Conservation (phyloP, 176 grass and related monocot species). For the Rhynchospora pubera region DNA sequence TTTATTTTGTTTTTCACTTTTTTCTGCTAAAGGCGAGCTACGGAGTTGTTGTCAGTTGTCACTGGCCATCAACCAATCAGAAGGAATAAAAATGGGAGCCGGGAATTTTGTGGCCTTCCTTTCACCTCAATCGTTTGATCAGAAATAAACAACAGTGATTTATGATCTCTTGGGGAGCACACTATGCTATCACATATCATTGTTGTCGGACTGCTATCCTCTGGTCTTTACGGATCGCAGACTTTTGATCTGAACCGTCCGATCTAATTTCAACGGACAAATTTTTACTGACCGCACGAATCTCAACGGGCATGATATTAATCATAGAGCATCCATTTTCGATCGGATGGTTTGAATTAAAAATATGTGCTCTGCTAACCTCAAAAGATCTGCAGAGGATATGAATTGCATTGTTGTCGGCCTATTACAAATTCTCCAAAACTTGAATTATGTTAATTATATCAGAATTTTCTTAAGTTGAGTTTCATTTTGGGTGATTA, state of each 20-base stretch:
- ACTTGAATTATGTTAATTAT: not conserved
- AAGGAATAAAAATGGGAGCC: not conserved
- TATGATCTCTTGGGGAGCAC: not conserved
- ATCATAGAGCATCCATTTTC: too few relatives aligned
- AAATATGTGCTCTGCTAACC: too few relatives aligned
- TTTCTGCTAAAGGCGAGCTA: not conserved
- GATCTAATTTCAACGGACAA: too few relatives aligned
- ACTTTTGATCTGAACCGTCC: too few relatives aligned
- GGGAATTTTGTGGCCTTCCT: not conserved
- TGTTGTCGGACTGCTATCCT: not conserved
- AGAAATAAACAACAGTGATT: conserved; percentile 13
- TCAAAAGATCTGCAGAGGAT: too few relatives aligned
- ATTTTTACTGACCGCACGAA: too few relatives aligned
- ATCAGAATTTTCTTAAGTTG: not conserved
- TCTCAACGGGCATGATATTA: too few relatives aligned
- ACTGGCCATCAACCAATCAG: not conserved
- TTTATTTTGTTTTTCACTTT: not conserved
- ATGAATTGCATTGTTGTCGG: too few relatives aligned
- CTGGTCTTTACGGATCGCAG: too few relatives aligned
- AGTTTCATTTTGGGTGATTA: not conserved
- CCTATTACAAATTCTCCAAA: not conserved
- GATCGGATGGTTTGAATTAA: too few relatives aligned
- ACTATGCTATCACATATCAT: not conserved
- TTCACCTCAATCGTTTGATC: conserved; percentile 7
- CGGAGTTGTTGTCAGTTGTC: not conserved